Base-by-base conservation (phyloP, 1,284 basidiomycete genomes). In the Cutaneotrichosporon cutaneum region DNA sequence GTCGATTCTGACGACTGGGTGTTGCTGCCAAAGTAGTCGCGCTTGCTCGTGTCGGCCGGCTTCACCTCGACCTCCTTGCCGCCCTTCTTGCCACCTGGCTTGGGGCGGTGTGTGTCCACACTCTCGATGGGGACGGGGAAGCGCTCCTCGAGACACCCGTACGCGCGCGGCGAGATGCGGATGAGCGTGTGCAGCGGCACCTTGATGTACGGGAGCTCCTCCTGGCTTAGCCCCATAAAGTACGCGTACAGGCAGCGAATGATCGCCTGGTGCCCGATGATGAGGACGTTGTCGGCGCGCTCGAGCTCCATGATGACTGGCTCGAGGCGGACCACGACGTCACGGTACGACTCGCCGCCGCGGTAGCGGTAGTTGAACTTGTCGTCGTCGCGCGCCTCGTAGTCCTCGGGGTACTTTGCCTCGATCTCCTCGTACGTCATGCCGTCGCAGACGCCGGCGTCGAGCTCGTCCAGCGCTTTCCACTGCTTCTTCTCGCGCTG, bases 381-480 rank as follows among this genome's bases (percentile, higher is more conserved):
- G 82, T 99, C 96, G 59, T 99, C 94, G 74, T 99, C 96, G 27
- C 96, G 87, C 73, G 92, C 93, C n/a, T 93, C 94, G 76, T 95
- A 98, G 79, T 99, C 96, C 68, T 99, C 96, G 0, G 96, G 96
- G 75, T 98, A 99, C 56, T 88, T 88, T 82, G 88, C 86, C 90
- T 94, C 95, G 61, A 99, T 98, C 83, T 99, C 95, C 81, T 94
- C 90, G 75, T 99, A 99, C 1, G 96, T 99, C 96, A 99, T 99
- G 14, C 90, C 94, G 79, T 99, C 96, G 73, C 96, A 99, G 16
- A 99, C 96, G 45, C 96, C 95, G 3, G 96, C 96, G 78, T 99
- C 96, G 13, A 99, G 84, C 79, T 99, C 96, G 74, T 99, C 96
- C 36, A 99, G 82, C 4, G 92, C 93, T 79, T 99, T 99, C 96